Base-by-base conservation (phyloP, 148 eudicot species). In the Rheum nobile region DNA sequence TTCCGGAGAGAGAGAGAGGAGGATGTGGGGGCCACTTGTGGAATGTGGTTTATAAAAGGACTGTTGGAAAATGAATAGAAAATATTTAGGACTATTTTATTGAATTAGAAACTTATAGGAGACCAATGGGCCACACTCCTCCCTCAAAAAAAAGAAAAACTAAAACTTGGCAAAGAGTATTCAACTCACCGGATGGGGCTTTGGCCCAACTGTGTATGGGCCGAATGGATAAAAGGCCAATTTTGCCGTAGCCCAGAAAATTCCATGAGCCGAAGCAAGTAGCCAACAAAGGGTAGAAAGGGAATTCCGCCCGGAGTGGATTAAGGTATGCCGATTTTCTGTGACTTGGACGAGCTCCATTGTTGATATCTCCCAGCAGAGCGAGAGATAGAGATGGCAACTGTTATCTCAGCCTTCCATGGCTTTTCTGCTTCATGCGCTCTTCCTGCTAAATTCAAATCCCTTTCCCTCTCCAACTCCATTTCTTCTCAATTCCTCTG, bases 401-500 rank as follows among this genome's bases (percentile, higher is more conserved):
- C 71, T 39, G 63, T 75, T 74, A 46, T 82, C 79, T 77, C 81
- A 31, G n/a, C 70, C 39, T 65, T 65, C 70, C 38, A 65, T 34
- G 39, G 70, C 38, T 32, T 65, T 34, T 65, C 70, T 24, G 80
- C 83, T 28, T 74, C 81, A 71, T 78, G 48, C 24, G 75, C 83
- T n/a, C 85, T 91, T 35, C 78, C 90, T 54, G 67, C 81, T 19
- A 84, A 81, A 1, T 72, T 91, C 75, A 76, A 71, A 46, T 47
- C 77, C 11, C 84, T 85, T 61, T 82, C 90, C 32, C 78, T 89
- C 65, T 74, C 67, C 13, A 31, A 12, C 73, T 48, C 82, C 38
- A 17, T 65, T 65, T 65, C 70, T 72, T 81, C 63, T 63, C 87
- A 39, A 7, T 83, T 52, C 61, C 19, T 13, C 48, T 50, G 31